phyloP scores from a whole-genome alignment of 805 yeast species.

The Saccharomycopsis fermentans region DNA sequence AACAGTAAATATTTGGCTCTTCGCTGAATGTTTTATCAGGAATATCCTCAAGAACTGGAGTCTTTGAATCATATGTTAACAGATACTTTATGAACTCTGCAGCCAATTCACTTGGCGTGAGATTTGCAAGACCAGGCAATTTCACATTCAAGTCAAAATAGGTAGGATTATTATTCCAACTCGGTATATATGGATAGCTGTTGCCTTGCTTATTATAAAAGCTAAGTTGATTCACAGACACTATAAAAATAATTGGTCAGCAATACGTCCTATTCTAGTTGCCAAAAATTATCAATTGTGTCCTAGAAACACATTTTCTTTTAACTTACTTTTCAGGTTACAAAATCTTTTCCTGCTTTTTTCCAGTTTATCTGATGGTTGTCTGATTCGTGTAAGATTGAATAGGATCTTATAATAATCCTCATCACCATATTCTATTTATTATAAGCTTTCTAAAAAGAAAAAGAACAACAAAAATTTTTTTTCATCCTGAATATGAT shows the following conservation, averaged over 20 bases:
- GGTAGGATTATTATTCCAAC: constrained; percentile 9
- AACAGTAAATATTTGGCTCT: constrained; percentile 58
- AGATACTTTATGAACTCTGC: constrained; percentile 52
- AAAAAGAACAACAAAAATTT: constrained; percentile 1
- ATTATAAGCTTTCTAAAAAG: not conserved
- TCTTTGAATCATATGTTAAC: constrained; percentile 45
- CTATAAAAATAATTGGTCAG: not conserved
- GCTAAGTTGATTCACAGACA: not conserved
- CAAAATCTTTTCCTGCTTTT: not conserved
- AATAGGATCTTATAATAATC: not conserved
- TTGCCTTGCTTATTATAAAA: not conserved
- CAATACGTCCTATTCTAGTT: not conserved
- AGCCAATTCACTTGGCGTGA: constrained; percentile 49
- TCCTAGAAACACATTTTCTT: no score
- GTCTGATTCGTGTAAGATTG: not conserved
- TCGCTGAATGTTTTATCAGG: constrained; percentile 34
- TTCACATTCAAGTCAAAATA: constrained; percentile 25
- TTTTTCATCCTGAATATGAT: not conserved
- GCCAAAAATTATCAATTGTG: no score
- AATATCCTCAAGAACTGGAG: constrained; percentile 40
- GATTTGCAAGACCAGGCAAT: constrained; percentile 39
- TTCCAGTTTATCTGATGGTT: not conserved
- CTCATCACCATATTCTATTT: not conserved
- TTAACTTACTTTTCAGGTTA: not conserved
- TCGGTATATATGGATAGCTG: not conserved